Conservation (phyloP, 257 asterid genomes). For the Rhazya stricta region DNA sequence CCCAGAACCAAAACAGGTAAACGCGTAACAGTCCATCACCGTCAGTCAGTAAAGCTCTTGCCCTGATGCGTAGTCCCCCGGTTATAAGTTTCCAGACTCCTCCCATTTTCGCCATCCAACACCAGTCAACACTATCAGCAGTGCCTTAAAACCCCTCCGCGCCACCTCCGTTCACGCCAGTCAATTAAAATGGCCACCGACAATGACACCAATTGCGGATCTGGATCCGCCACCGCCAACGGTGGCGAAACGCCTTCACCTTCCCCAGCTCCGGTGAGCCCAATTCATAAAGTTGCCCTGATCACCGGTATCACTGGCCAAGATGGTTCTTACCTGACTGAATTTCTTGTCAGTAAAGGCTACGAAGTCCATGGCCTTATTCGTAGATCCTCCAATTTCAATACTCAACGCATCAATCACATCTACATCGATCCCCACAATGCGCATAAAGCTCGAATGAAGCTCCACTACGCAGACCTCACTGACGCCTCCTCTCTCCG, state of each 20-base stretch:
- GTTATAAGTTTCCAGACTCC: neutral
- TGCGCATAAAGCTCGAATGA: constrained; percentile 73
- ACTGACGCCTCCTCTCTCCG: constrained; percentile 96
- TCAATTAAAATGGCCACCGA: constrained; percentile 29
- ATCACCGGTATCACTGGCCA: constrained; percentile 99
- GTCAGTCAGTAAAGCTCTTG: neutral
- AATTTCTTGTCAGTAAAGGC: constrained; percentile 65
- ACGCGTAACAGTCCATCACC: neutral
- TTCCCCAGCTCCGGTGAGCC: neutral
- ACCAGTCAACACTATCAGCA: neutral
- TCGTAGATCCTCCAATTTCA: constrained; percentile 94
- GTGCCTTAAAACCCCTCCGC: neutral
- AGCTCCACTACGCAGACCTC: constrained; percentile 97
- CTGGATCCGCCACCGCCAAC: constrained; percentile 28
- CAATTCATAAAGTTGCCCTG: constrained; percentile 57
- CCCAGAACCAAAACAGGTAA: too few relatives aligned
- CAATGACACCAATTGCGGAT: constrained; percentile 33
- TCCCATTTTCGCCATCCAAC: neutral
- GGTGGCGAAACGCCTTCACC: constrained; percentile 20
- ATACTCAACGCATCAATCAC: constrained; percentile 95
- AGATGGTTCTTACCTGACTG: constrained; percentile 95
- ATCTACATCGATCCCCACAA: constrained; percentile 97
- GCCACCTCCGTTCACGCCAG: neutral
- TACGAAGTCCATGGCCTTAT: constrained; percentile 95
- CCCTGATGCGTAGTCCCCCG: neutral